Evolutionary conservation across 176 grass and related monocot genomes (phyloP).

Genomic region (Rhynchospora tenuis): DNA sequence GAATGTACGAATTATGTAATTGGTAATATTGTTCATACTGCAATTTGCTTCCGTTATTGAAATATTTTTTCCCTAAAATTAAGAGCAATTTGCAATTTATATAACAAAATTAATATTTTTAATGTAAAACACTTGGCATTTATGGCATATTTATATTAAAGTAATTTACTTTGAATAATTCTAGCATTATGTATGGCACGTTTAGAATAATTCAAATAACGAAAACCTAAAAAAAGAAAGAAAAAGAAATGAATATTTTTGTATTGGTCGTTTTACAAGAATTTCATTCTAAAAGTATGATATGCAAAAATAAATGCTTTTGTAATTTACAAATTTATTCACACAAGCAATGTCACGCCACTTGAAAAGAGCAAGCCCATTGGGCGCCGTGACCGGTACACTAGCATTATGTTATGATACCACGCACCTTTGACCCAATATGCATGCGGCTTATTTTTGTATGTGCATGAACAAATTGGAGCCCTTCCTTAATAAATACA

Average conservation of each 20-base stretch:
- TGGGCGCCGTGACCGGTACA: slow-evolving; percentile 5
- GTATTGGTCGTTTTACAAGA: neutral
- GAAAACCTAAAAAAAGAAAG: neutral
- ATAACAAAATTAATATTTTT: neutral
- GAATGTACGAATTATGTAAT: neutral
- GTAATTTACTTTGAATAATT: neutral
- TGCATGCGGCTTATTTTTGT: slow-evolving; percentile 17
- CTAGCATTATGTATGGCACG: slow-evolving; percentile 7
- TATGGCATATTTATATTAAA: neutral
- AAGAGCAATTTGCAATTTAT: neutral
- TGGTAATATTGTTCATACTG: neutral
- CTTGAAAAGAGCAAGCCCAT: slow-evolving; percentile 6
- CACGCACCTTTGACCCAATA: slow-evolving; percentile 9
- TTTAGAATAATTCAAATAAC: neutral
- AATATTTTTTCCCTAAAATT: neutral
- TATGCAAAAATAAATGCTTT: neutral
- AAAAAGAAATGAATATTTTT: neutral
- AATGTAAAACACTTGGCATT: neutral
- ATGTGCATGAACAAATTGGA: neutral
- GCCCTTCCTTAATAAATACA: neutral
- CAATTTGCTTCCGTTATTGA: neutral
- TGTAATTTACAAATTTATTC: neutral
- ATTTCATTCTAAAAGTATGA: neutral
- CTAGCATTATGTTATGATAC: slow-evolving; percentile 21
- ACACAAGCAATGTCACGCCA: neutral